Evolutionary conservation across 306 rosid genomes (phyloP), one percentile per base, ranked within the genome.

Genomic region (Cicer bijugum): DNA sequence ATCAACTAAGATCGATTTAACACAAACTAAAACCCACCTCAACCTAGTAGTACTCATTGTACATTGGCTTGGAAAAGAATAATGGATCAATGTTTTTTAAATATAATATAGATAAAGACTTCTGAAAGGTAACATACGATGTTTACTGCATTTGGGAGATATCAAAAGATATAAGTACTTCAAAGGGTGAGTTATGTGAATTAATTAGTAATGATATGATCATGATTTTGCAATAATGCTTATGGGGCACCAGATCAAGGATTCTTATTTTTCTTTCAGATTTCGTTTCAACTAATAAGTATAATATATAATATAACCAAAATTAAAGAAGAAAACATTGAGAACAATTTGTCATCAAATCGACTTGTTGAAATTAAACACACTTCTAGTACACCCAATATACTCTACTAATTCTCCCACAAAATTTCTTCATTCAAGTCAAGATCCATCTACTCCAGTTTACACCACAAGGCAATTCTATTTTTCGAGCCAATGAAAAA

Each of bases 81-180:
- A n/a, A 35, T 10, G 43, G 42, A 46, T 8, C 43, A 12, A 67
- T n/a, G 50, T 9, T n/a, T 67, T 67, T 23, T 47, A 67, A 67
- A 67, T 67, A n/a, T 7, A 66, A 28, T 7, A 66, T 7, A 20
- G 42, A 66, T 6, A 12, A 9, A 6, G 10, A 45, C 35, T 19
- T 56, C 2, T 56, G 17, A 20, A 12, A 45, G 56, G 71, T 66
- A 45, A 66, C 42, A 46, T 42, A 2, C 0, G 67, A 12, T 48
- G 45, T 28, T 75, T 83, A 81, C 82, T 75, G 60, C 77, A 62
- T 86, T 42, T 62, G 82, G 47, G 61, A 79, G 85, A 84, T 74
- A 65, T 60, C 75, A 79, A 69, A 58, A 55, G 77, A 80, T 48
- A 82, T 35, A 68, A 20, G 46, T n/a, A 35, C 33, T 16, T 7